A percentile compares a stretch with the other conserved stretches of the same genome.
phyloP scores from a whole-genome alignment of 2,329 filamentous ascomycete species.

The Emericellopsis atlantica region DNA sequence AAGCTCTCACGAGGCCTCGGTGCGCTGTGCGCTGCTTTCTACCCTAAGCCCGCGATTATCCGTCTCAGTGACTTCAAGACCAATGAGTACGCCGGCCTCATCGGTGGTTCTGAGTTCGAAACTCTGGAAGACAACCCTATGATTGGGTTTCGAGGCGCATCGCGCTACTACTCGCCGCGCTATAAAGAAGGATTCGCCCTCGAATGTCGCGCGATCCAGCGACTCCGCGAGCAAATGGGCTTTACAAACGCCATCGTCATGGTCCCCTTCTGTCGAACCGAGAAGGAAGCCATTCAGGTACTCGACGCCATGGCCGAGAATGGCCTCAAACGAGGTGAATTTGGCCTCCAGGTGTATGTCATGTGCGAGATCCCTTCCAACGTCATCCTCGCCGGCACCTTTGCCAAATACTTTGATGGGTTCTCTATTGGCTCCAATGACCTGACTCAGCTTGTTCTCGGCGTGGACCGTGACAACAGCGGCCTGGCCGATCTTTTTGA shows the following conservation, averaged over 20 bases:
- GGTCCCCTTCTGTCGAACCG: slow-evolving; percentile 23
- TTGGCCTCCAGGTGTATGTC: slow-evolving; percentile 22
- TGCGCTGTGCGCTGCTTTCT: slow-evolving; percentile 20
- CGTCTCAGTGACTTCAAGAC: slow-evolving; percentile 27
- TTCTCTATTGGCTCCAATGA: slow-evolving; percentile 28
- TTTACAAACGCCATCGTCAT: slow-evolving; percentile 22
- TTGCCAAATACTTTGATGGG: slow-evolving; percentile 22
- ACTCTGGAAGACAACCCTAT: slow-evolving; percentile 25
- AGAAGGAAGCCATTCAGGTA: slow-evolving; percentile 19
- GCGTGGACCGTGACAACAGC: slow-evolving; percentile 22
- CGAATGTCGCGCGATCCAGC: slow-evolving; percentile 23
- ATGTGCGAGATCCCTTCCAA: slow-evolving; percentile 29
- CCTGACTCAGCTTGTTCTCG: slow-evolving; percentile 23
- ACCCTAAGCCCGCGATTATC: slow-evolving; percentile 22
- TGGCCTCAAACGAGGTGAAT: slow-evolving; percentile 20
- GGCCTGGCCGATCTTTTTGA: slow-evolving; percentile 22
- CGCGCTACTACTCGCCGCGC: slow-evolving; percentile 23
- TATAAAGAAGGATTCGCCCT: slow-evolving; percentile 24
- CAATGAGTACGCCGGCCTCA: slow-evolving; percentile 24
- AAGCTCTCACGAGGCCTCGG: slow-evolving; percentile 21
- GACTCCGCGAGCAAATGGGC: slow-evolving; percentile 21
- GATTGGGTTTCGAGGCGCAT: slow-evolving; percentile 26
- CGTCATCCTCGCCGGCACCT: slow-evolving; percentile 20
- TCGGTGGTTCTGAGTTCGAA: slow-evolving; percentile 24
- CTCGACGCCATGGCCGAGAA: slow-evolving; percentile 21